A percentile compares a stretch with the other conserved stretches of the same genome.
These are phyloP conservation scores for Metschnikowia gelsemii DNA, from an alignment of 805 yeast genomes.

Conservation along the genomic window DNA sequence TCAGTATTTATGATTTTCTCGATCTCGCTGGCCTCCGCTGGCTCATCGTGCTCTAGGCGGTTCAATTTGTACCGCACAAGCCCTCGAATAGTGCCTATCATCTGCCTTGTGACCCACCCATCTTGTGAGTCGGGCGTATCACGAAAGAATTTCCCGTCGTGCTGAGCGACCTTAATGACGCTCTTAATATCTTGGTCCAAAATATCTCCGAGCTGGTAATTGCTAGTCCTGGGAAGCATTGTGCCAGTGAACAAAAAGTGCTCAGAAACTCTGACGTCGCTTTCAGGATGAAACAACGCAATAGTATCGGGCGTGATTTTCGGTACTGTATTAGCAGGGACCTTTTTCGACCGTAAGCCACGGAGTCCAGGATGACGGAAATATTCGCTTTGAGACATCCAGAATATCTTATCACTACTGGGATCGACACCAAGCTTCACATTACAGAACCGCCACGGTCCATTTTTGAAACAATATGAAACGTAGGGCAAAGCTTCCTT, in stretches of 20 bases:
- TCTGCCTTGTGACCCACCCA: constrained; percentile 76
- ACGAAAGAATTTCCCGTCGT: constrained; percentile 36
- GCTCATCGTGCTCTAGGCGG: constrained; percentile 53
- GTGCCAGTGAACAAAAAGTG: constrained; percentile 68
- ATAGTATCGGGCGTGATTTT: constrained; percentile 30
- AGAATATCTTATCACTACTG: constrained; percentile 48
- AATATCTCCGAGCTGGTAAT: constrained; percentile 79
- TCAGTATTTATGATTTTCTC: constrained; percentile 45
- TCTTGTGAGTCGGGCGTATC: constrained; percentile 49
- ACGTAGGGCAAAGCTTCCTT: constrained; percentile 83
- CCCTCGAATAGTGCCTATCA: constrained; percentile 62
- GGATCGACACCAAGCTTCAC: constrained; percentile 82
- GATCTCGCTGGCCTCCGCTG: constrained; percentile 42
- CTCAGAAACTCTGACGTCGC: constrained; percentile 27
- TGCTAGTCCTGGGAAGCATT: constrained; percentile 63
- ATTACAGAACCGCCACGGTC: constrained; percentile 93
- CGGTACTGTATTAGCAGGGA: constrained; percentile 9
- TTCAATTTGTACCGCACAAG: constrained; percentile 72
- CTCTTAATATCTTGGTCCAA: constrained; percentile 58
- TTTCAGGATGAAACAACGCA: constrained; percentile 16
- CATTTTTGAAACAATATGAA: constrained; percentile 76
- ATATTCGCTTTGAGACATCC: constrained; percentile 79
- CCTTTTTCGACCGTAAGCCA: constrained; percentile 18
- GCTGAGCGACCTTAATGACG: constrained; percentile 37
- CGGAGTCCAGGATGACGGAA: constrained; percentile 53